Base-by-base conservation (phyloP, 768 basidiomycete species). In the Auriculariales sp. region DNA sequence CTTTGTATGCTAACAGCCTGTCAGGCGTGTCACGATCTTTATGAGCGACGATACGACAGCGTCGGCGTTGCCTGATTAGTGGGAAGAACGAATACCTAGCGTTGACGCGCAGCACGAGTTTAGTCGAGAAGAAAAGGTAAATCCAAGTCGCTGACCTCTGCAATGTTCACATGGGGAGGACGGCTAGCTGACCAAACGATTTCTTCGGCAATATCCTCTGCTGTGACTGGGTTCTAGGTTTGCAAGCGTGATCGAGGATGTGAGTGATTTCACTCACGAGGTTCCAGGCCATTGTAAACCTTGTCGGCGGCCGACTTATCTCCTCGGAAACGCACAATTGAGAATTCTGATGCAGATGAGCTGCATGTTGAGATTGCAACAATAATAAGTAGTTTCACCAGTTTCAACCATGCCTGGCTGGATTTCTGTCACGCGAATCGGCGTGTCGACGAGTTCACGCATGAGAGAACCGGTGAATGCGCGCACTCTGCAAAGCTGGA, bases 161-260 rank as follows among this genome's bases (percentile, higher is more conserved):
- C 90, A 35, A 97, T 73, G 61, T 97, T 92, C 39, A 97, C 88
- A 59, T 94, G 93, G 33, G 86, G 72, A 10, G 93, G 93, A 34
- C 93, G 81, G 10, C 85, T 74, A 17, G 95, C 94, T 12, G 81
- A 81, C 94, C 94, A 99, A 17, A 94, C 91, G 59, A 99, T 93
- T 65, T 98, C 92, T 62, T 99, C 95, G 1, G 95, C 95, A 42
- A 97, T 83, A 60, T 97, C 92, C 52, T 82, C 73, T 5, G 82
- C 79, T 4, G 75, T 73, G 63, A 94, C 87, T 92, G 58, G 28
- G 46, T 24, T 15, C 10, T 24, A 42, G 45, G 39, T 39, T 47
- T 31, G 31, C 4, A 44, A 32, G 31, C 3, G 47, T 31, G 1
- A 35, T 47, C 10, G 3, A 17, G 35, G 17, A 29, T 42, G 25